Evolutionary conservation across 2,329 filamentous ascomycete species (phyloP), one percentile per base, ranked within the genome.

Genomic region (Thermoascus crustaceus): DNA sequence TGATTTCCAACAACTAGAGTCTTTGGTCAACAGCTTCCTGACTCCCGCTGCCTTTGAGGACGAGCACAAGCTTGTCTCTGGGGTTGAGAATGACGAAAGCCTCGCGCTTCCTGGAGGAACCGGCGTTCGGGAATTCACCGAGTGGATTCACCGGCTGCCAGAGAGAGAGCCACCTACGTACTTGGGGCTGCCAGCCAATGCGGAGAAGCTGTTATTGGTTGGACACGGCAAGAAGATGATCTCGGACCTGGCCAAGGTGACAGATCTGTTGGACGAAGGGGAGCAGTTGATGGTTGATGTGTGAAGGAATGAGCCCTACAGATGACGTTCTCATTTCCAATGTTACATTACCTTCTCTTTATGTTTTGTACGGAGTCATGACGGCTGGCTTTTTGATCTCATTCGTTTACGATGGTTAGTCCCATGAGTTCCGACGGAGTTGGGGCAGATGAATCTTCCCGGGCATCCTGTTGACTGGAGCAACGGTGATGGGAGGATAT

Each of bases 161-260:
- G 91, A 98, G 71, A 79, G 91, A 51, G 91, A 98, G 61, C 93
- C 93, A 18, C 91, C 91, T 4, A 94, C 87, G 1, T 98, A 94
- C 57, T 72, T 98, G 10, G 93, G 91, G 14, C 64, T 98, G 47
- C 91, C 91, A 22, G 85, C 86, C 18, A 95, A 98, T 58, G 91
- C 91, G 13, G 91, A 98, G 77, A 98, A 96, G 66, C 59, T 98
- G 56, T 63, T 98, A 50, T 72, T 98, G 20, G 85, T 94, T 9
- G 88, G 85, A 2, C 79, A 94, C 53, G 93, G 89, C 27, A 76
- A 77, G 54, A 84, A 81, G 52, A 80, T 95, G 75, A 80, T 95
- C 50, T 75, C 73, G 44, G 88, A 95, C 60, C 52, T 96, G 59
- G 80, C 81, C 55, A 85, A 81, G 60, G 84, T 98, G 34, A 84